Evolutionary conservation across 208 protist species (phyloP), one percentile per base, ranked within the genome.

Genomic region (Acanthamoeba sp.): DNA sequence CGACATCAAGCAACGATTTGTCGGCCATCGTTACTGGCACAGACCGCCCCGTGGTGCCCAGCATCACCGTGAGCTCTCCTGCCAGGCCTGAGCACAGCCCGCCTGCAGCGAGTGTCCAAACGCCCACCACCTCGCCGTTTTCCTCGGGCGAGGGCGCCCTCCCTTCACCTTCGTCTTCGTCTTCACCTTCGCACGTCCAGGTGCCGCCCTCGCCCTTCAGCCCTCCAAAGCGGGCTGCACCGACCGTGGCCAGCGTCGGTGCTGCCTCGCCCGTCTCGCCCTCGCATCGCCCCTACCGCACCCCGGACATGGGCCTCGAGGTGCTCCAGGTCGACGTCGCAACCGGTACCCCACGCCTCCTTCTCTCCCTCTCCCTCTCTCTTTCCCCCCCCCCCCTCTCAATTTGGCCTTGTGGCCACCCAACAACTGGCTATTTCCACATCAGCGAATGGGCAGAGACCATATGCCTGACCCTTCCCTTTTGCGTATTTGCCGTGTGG

Each of bases 281-380:
- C 5, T 27, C 73, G 18, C 76, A 85, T 20, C 76, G 76, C 5
- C 38, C 76, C 76, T 85, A 85, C 40, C 38, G 76, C 38, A 85
- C 76, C 22, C 76, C 76, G 10, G 76, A 29, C 76, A 85, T 85
- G 76, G 76, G 76, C 48, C 76, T 85, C 27, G 76, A 85, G 38
- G 76, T 85, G 27, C 76, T 85, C 14, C 76, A 85, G 76, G 42
- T 85, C 27, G 45, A 85, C 45, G 0, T 85, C 27, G 24, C 18
- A 9, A 24, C 45, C 0, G 76, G 76, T 85, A 59, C 42, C 27
- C 20, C 22, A 59, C 32, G 14, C 45, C 16, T 6, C 20, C 9
- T 14, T 34, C 20, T 88, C 4, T 62, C n/a, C 0, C 18, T 22
- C 34, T 20, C 6, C 18, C 5, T 69, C 7, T 0, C 12, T 29